These are phyloP conservation scores for Trichosporon coremiiforme DNA, from an alignment of 1,284 basidiomycete species.

Conservation along the genomic window DNA sequence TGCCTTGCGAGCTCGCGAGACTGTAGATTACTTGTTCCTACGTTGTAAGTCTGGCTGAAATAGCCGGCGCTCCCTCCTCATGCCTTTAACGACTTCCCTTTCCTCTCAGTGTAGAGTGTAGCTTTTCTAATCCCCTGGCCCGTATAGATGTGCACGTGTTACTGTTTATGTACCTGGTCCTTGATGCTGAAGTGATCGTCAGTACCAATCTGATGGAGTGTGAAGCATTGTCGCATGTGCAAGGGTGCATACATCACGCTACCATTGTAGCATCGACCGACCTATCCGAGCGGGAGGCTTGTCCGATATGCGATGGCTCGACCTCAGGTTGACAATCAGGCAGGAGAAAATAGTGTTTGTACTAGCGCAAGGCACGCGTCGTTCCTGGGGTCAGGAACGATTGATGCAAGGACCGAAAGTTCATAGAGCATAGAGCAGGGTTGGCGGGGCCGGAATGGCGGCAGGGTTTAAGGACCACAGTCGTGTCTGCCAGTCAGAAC, in stretches of 20 bases:
- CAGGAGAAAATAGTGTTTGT: background rate
- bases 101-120: background rate
- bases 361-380: background rate
- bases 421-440: background rate
- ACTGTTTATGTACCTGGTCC: background rate
- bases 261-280: too few relatives aligned
- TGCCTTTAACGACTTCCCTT: background rate
- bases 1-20: background rate
- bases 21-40: background rate
- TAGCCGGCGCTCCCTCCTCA: background rate
- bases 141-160: slow-evolving; percentile 3
- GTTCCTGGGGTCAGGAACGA: background rate
- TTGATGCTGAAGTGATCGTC: background rate
- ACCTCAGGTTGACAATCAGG: too few relatives aligned
- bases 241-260: too few relatives aligned
- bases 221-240: too few relatives aligned
- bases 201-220: background rate
- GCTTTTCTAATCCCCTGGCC: background rate
- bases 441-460: background rate
- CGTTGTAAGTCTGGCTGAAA: background rate
- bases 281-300: too few relatives aligned
- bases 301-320: too few relatives aligned
- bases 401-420: background rate
- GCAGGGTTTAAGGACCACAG: too few relatives aligned
- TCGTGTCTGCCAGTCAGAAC: too few relatives aligned